Evolutionary conservation across 1,139 yeast species (phyloP), one percentile per base, ranked within the genome.

Genomic region (Yamadazyma sp.): DNA sequence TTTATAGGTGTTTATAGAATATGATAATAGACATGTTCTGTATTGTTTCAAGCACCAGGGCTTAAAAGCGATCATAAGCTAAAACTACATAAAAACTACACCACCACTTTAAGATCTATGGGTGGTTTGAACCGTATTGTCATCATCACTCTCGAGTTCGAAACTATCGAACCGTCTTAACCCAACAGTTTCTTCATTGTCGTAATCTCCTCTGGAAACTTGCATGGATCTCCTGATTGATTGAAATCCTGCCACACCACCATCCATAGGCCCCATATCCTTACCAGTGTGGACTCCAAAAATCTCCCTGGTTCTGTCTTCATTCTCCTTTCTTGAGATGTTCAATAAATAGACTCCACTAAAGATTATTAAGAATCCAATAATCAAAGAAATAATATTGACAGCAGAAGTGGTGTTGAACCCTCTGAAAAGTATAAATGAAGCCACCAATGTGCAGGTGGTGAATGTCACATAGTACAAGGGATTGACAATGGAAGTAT

Each of bases 401-500:
- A 86, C 87, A 23, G 87, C 79, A 17, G 86, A 79, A 3, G 94
- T 70, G 33, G 95, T 87, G 64, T 87, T 87, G 71, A 89, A 89
- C 13, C 96, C 96, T 53, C 83, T 76, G 65, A 88, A 89, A 41
- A 88, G 69, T 47, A 89, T 84, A 59, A 89, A 89, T 26, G 95
- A 86, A 1, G 97, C 96, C 39, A 78, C 73, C 51, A 88, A 72
- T 0, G 96, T 89, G 41, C 86, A 87, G 1, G 96, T 88, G 29
- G 97, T 88, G 64, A 88, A 89, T 0, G 96, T 83, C 40, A 88
- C 97, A 56, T 89, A 88, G 64, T 88, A 88, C 45, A 88, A 70
- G 23, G 96, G 96, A 60, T 89, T 88, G 40, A 88, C 96, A 48
- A 89, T 86, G 1, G 95, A 86, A 3, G 96, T 88, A 57, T 88